phyloP scores from a whole-genome alignment of 2,329 filamentous ascomycete species.

The Dendrostoma leiphaemia region DNA sequence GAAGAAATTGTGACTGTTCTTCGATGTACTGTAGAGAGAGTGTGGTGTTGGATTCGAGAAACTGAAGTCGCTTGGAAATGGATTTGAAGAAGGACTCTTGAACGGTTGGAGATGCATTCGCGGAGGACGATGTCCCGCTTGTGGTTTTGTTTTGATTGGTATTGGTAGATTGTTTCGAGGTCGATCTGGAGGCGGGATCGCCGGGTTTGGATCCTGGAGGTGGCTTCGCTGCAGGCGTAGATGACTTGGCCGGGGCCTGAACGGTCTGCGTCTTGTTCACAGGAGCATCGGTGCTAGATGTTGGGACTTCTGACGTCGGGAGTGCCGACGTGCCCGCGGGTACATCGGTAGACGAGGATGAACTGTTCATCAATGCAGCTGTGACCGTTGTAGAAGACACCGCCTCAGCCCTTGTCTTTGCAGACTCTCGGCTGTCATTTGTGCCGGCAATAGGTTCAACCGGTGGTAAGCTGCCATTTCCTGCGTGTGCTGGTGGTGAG shows the following conservation, averaged over 20 bases:
- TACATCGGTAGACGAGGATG: background rate
- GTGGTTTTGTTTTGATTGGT: conserved; percentile 10
- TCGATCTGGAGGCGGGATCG: conserved; percentile 1
- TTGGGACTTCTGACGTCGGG: background rate
- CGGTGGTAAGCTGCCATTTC: background rate
- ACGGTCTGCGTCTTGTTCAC: conserved; percentile 1
- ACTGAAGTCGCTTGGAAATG: conserved; percentile 86
- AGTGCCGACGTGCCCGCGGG: background rate
- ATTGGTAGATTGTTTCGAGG: conserved; percentile 4
- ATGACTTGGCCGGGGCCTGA: conserved; percentile 8
- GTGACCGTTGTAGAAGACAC: conserved; percentile 4
- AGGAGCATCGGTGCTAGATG: background rate
- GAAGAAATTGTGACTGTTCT: conserved; percentile 86
- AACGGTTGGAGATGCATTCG: conserved; percentile 68
- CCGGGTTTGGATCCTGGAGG: conserved; percentile 2
- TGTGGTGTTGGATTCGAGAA: conserved; percentile 89
- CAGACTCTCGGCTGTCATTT: background rate
- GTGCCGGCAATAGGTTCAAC: background rate
- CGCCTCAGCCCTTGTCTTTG: background rate
- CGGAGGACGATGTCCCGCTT: conserved; percentile 13
- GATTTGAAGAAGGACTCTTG: conserved; percentile 99
- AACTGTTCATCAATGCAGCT: background rate
- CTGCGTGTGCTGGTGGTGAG: conserved; percentile 11
- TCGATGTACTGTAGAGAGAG: conserved; percentile 95
- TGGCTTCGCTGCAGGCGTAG: conserved; percentile 5